Percentiles rank a stretch among this genome's conserved stretches.
Evolutionary conservation across 2,329 filamentous ascomycete species (phyloP).

Genomic region (Sordariomycetes sp.): DNA sequence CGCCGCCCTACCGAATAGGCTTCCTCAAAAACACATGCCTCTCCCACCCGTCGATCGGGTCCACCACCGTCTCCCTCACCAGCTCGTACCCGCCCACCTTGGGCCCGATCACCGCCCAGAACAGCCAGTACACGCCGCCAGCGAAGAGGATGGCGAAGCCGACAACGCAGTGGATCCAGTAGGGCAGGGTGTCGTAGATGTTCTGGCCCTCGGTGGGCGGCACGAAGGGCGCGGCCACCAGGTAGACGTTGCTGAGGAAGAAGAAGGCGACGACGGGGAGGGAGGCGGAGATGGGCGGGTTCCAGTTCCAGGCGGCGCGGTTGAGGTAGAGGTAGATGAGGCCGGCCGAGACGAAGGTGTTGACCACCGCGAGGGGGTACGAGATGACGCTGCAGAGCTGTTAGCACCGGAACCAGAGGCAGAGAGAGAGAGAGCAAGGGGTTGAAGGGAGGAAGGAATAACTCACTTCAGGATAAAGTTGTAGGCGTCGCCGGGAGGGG

Average conservation of each 20-base stretch:
- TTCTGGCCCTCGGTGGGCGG: constrained; percentile 39
- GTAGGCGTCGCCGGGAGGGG: constrained; percentile 57
- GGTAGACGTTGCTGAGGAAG: constrained; percentile 49
- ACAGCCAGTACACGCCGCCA: constrained; percentile 43
- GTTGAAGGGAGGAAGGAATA: background rate
- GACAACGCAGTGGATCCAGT: constrained; percentile 48
- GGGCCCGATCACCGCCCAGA: constrained; percentile 43
- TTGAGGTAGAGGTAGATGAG: constrained; percentile 42
- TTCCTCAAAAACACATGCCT: constrained; percentile 38
- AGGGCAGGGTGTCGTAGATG: constrained; percentile 42
- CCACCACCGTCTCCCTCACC: constrained; percentile 40
- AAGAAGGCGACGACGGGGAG: constrained; percentile 47
- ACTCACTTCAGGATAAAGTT: constrained; percentile 49
- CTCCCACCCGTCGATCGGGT: constrained; percentile 53
- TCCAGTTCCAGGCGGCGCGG: constrained; percentile 36
- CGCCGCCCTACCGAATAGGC: constrained; percentile 15
- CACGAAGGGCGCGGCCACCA: constrained; percentile 48
- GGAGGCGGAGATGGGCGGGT: constrained; percentile 42
- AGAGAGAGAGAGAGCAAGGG: background rate
- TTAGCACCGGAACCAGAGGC: background rate
- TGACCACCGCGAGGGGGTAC: constrained; percentile 50
- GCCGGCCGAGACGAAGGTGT: constrained; percentile 40
- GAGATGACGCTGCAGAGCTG: constrained; percentile 40
- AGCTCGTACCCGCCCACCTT: constrained; percentile 43
- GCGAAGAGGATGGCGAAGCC: constrained; percentile 41